phyloP scores from a whole-genome alignment of 495 filamentous ascomycete species.

The Chaetomium tenue region DNA sequence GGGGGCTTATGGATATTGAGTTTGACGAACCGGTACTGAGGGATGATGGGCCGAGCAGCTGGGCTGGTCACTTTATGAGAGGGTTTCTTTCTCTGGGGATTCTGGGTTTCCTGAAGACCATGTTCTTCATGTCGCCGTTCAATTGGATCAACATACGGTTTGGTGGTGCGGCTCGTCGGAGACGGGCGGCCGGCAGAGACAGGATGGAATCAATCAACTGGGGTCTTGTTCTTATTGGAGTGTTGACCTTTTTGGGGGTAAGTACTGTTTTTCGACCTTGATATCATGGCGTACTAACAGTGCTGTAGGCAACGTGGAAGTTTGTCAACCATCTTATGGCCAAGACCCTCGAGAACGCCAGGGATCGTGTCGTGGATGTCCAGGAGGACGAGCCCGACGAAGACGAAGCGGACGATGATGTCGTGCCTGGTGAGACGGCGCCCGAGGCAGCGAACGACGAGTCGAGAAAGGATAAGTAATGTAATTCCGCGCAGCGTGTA shows the following conservation, averaged over 20 bases:
- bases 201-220: constrained; percentile 71
- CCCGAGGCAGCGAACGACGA: constrained; percentile 15
- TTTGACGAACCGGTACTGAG: constrained; percentile 29
- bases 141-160: constrained; percentile 71
- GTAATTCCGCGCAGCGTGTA: background rate
- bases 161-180: constrained; percentile 48
- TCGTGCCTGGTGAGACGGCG: constrained; percentile 6
- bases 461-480: constrained; percentile 29
- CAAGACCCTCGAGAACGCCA: constrained; percentile 67
- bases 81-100: constrained; percentile 82
- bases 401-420: constrained; percentile 51
- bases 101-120: constrained; percentile 77
- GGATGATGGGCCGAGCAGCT: constrained; percentile 54
- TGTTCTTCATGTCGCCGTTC: constrained; percentile 71
- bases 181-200: constrained; percentile 63
- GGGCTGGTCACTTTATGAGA: constrained; percentile 83
- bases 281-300: constrained; percentile 26
- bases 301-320: constrained; percentile 70
- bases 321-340: constrained; percentile 68
- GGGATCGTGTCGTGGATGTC: constrained; percentile 78
- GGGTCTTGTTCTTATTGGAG: constrained; percentile 73
- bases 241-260: constrained; percentile 80
- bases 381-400: constrained; percentile 71
- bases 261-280: constrained; percentile 34
- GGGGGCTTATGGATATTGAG: constrained; percentile 41